Base-by-base conservation (phyloP, 805 yeast species). In the Ogataea allantospora region DNA sequence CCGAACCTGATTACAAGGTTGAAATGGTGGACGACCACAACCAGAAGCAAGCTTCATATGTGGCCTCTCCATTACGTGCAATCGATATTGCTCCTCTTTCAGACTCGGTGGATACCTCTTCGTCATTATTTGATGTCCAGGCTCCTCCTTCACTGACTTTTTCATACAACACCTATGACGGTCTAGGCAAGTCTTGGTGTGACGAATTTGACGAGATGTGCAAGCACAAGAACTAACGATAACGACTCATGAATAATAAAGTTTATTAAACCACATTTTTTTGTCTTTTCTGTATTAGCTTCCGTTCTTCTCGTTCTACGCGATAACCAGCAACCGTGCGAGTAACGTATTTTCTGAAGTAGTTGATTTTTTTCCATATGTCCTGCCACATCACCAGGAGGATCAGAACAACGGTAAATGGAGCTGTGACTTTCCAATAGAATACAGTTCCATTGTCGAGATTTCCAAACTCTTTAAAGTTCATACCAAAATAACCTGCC, bases 401-500 rank as follows among this genome's bases (percentile, higher is more conserved):
- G 41, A 67, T 40, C 38, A 68, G 46, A 0, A 55, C 68, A 22
- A 51, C 55, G 33, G 67, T 62, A 48, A 69, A 68, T 0, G 72
- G 71, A 1, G 64, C 39, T 1, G 77, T 71, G 7, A 74, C 53
- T 10, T 60, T 54, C 80, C 80, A 74, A 50, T 72, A 74, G 47
- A 66, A 71, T 5, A 54, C 48, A 3, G 69, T 73, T 23, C 60
- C 58, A 23, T 60, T 41, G 11, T 63, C 48, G 27, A 75, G 52
- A 33, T 67, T 66, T 3, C 62, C 63, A 44, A 75, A 75, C 6
- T 51, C 41, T 18, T 58, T 53, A 50, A 75, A 75, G 48, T 75
- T 75, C 79, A 75, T 75, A 12, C 80, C 80, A 40, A 73, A 78
- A 50, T 75, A 78, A 9, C 83, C 82, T 1, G 82, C 75, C 68